Conservation (phyloP, 2,329 filamentous ascomycete species). For the Polychaeton citri region DNA sequence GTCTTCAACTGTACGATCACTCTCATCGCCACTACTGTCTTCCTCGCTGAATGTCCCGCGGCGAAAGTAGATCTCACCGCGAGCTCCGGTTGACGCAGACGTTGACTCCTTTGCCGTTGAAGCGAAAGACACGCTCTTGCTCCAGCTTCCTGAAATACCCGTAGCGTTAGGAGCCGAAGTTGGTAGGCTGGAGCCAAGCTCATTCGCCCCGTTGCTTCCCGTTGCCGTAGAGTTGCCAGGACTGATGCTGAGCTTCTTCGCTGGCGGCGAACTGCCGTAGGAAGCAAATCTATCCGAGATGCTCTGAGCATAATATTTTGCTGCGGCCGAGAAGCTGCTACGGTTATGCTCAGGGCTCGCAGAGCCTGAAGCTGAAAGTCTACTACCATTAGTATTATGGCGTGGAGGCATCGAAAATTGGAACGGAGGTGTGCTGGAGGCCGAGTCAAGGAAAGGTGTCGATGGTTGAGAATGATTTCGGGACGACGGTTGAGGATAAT, state of each 20-base stretch:
- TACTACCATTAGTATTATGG: slow-evolving; percentile 5
- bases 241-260: slow-evolving; percentile 12
- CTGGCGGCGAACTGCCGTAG: slow-evolving; percentile 19
- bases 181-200: slow-evolving; percentile 1
- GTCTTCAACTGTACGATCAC: slow-evolving; percentile 24
- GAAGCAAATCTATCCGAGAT: slow-evolving; percentile 19
- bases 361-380: slow-evolving; percentile 14
- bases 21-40: slow-evolving; percentile 15
- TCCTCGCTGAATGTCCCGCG: slow-evolving; percentile 9
- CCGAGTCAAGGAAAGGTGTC: slow-evolving; percentile 17
- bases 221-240: slow-evolving; percentile 16
- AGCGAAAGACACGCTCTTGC: slow-evolving; percentile 23
- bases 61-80: neutral
- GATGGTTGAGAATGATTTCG: slow-evolving; percentile 14
- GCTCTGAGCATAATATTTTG: slow-evolving; percentile 20
- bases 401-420: slow-evolving; percentile 10
- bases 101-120: slow-evolving; percentile 18
- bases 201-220: neutral
- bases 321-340: slow-evolving; percentile 20
- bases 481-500: slow-evolving; percentile 11
- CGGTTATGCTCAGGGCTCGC: slow-evolving; percentile 19
- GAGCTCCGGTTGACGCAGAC: slow-evolving; percentile 4
- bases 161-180: slow-evolving; percentile 27
- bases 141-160: slow-evolving; percentile 32
- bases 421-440: slow-evolving; percentile 16